Evolutionary conservation across 2,329 filamentous ascomycete species (phyloP).

Genomic region (Colletotrichum higginsianum): DNA sequence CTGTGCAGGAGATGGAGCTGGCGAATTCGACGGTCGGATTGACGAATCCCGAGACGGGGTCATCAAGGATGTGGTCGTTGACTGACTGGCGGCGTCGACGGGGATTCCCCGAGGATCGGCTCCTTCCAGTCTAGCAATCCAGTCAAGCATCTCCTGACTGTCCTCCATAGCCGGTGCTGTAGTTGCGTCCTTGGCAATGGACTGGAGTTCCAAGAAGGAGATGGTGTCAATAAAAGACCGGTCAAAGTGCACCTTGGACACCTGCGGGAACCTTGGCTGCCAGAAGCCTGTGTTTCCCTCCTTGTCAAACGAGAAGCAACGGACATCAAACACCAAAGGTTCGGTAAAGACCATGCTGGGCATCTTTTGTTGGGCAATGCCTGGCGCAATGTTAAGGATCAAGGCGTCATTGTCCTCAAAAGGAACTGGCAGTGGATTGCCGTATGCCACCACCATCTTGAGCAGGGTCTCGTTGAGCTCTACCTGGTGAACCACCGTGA

Average conservation of each 20-base stretch:
- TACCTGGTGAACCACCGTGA: conserved; percentile 77
- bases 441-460: conserved; percentile 63
- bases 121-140: conserved; percentile 73
- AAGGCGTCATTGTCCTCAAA: conserved; percentile 58
- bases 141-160: conserved; percentile 72
- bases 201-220: conserved; percentile 79
- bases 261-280: conserved; percentile 82
- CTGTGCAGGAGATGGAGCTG: conserved; percentile 15
- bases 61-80: conserved; percentile 52
- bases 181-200: conserved; percentile 72
- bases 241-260: conserved; percentile 85
- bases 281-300: conserved; percentile 78
- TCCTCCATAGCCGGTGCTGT: conserved; percentile 65
- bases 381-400: conserved; percentile 62
- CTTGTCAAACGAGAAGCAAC: conserved; percentile 85
- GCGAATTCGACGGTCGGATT: conserved; percentile 26
- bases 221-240: conserved; percentile 78
- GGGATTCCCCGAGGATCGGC: conserved; percentile 63
- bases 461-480: conserved; percentile 69
- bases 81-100: conserved; percentile 62
- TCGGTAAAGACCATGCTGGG: conserved; percentile 73
- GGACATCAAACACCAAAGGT: conserved; percentile 84
- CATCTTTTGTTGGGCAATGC: conserved; percentile 57
- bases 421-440: conserved; percentile 59
- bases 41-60: conserved; percentile 34